Conservation (phyloP, 208 protist genomes). For the Leishmania aethiopica region DNA sequence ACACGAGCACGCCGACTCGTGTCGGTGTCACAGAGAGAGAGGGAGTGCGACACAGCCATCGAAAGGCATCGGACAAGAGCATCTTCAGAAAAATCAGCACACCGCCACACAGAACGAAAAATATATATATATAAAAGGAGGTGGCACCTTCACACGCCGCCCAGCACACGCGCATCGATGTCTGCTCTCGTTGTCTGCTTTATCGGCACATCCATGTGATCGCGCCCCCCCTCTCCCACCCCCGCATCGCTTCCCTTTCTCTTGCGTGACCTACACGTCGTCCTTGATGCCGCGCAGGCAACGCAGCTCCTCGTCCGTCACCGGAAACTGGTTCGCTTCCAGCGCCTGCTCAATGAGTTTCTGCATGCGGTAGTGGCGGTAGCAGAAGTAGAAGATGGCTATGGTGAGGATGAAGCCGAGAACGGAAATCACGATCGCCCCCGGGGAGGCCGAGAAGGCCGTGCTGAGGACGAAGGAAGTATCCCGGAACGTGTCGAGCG, state of each 20-base stretch:
- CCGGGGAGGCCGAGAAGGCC: conserved; percentile 71
- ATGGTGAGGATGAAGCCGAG: conserved; percentile 84
- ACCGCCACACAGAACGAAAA: conserved; percentile 12
- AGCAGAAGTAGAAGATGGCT: conserved; percentile 84
- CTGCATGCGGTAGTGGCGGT: conserved; percentile 85
- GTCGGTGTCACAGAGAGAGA: neutral
- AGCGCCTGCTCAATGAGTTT: conserved; percentile 80
- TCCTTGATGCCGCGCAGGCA: conserved; percentile 49
- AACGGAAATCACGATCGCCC: conserved; percentile 79
- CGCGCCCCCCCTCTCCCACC: neutral
- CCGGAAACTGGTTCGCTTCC: conserved; percentile 60
- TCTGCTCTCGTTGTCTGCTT: neutral
- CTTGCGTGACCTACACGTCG: conserved; percentile 24
- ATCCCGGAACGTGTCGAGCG: conserved; percentile 84
- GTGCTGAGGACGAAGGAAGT: conserved; percentile 74
- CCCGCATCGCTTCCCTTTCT: neutral
- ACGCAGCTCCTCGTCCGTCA: conserved; percentile 82
- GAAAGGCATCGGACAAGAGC: neutral
- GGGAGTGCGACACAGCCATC: neutral
- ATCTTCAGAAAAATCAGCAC: neutral
- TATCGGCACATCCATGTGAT: neutral
- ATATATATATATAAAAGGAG: conserved; percentile 16
- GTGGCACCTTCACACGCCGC: neutral
- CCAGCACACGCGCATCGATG: neutral
- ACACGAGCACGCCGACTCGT: neutral